Conservation (phyloP, 306 rosid species). For the Cicer pinnatifidum region DNA sequence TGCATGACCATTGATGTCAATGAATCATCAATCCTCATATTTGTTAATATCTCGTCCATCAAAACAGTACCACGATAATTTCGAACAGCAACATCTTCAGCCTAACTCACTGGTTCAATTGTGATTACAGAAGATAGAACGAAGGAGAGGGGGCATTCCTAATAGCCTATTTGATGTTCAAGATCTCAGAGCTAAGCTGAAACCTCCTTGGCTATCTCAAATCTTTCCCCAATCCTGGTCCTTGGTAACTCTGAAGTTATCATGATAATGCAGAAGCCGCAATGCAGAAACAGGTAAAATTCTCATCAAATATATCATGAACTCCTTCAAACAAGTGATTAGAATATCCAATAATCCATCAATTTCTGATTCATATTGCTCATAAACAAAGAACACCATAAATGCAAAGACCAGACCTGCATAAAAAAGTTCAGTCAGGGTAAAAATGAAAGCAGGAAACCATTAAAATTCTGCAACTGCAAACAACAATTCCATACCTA, state of each 20-base stretch:
- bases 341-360: constrained; percentile 56
- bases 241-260: constrained; percentile 30
- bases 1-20: constrained; percentile 35
- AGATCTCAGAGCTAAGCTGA: constrained; percentile 37
- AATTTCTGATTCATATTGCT: constrained; percentile 78
- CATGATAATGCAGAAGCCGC: constrained; percentile 40
- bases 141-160: constrained; percentile 10
- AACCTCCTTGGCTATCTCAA: constrained; percentile 46
- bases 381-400: constrained; percentile 75
- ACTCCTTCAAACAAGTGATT: constrained; percentile 42
- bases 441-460: constrained; percentile 28
- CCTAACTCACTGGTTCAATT: constrained; percentile 28
- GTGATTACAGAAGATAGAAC: constrained; percentile 14
- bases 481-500: constrained; percentile 57
- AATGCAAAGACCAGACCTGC: constrained; percentile 73
- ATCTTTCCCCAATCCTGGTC: constrained; percentile 37
- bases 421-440: constrained; percentile 30
- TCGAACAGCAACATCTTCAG: constrained; percentile 35
- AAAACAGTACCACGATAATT: constrained; percentile 1
- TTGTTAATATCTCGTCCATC: constrained; percentile 34
- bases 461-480: constrained; percentile 11
- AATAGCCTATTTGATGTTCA: constrained; percentile 30
- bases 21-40: constrained; percentile 28
- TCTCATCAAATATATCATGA: constrained; percentile 44
- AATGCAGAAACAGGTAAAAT: constrained; percentile 51